phyloP scores from a whole-genome alignment of 2,329 filamentous ascomycete species.

The Alternaria brassicicola region DNA sequence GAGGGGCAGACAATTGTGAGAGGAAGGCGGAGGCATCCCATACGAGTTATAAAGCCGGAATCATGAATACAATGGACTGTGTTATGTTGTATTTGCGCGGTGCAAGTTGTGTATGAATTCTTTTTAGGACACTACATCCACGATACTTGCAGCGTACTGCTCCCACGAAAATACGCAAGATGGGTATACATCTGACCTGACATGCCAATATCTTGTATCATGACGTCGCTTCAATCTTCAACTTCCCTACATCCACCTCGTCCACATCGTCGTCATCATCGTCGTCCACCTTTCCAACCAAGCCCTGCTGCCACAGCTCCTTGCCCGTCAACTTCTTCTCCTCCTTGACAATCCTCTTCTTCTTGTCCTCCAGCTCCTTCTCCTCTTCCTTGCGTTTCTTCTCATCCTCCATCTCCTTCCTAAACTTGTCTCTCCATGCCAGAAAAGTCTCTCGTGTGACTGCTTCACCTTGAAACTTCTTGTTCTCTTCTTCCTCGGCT shows the following conservation, averaged over 20 bases:
- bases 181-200: slow-evolving; percentile 30
- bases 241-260: slow-evolving; percentile 53
- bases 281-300: slow-evolving; percentile 67
- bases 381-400: slow-evolving; percentile 64
- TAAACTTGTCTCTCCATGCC: slow-evolving; percentile 79
- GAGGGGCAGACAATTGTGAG: slow-evolving; percentile 45
- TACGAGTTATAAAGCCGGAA: slow-evolving; percentile 26
- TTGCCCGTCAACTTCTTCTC: slow-evolving; percentile 78
- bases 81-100: background rate
- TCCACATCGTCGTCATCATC: slow-evolving; percentile 64
- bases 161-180: background rate
- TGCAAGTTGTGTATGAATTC: background rate
- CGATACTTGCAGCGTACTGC: background rate
- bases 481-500: slow-evolving; percentile 90
- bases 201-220: slow-evolving; percentile 8
- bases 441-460: slow-evolving; percentile 88
- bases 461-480: slow-evolving; percentile 89
- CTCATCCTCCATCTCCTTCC: slow-evolving; percentile 79
- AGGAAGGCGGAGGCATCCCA: slow-evolving; percentile 33
- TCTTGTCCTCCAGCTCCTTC: slow-evolving; percentile 71
- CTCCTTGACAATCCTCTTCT: slow-evolving; percentile 61
- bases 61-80: background rate
- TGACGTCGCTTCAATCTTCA: slow-evolving; percentile 55
- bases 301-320: slow-evolving; percentile 57
- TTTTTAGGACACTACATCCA: background rate